Evolutionary conservation across 78 protist genomes (phyloP).

Genomic region (Pigoraptor vietnamica): DNA sequence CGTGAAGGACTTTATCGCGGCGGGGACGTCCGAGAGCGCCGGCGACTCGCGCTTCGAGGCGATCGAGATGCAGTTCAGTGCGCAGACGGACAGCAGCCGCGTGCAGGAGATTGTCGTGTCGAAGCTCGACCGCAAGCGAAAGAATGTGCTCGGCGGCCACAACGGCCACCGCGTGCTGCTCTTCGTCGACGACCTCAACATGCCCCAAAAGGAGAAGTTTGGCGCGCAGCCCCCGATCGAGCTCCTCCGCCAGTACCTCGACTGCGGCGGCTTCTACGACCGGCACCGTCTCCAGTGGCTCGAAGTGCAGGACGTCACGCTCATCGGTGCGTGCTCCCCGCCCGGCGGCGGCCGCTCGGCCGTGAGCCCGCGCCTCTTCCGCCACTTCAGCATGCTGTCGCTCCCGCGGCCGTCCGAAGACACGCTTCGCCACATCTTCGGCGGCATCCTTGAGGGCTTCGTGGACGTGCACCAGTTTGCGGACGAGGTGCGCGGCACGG

Average conservation of each 20-base stretch:
- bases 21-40: slow-evolving; percentile 1
- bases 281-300: neutral
- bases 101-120: slow-evolving; percentile 44
- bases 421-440: slow-evolving; percentile 54
- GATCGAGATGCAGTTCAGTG: slow-evolving; percentile 63
- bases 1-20: slow-evolving; percentile 6
- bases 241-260: slow-evolving; percentile 68
- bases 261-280: slow-evolving; percentile 69
- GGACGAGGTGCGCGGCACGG: neutral
- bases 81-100: slow-evolving; percentile 62
- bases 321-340: slow-evolving; percentile 77
- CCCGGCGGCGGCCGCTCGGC: slow-evolving; percentile 81
- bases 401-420: slow-evolving; percentile 23
- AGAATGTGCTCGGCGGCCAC: slow-evolving; percentile 44
- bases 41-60: slow-evolving; percentile 15
- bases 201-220: slow-evolving; percentile 51
- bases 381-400: slow-evolving; percentile 52
- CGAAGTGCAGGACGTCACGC: slow-evolving; percentile 40
- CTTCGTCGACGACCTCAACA: slow-evolving; percentile 74
- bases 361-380: slow-evolving; percentile 43
- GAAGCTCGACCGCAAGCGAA: slow-evolving; percentile 50
- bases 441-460: slow-evolving; percentile 16
- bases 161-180: slow-evolving; percentile 20
- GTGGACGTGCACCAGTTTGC: neutral
- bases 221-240: slow-evolving; percentile 75